Conservation (phyloP, 2,329 filamentous ascomycete genomes). For the Aulographum hederae region DNA sequence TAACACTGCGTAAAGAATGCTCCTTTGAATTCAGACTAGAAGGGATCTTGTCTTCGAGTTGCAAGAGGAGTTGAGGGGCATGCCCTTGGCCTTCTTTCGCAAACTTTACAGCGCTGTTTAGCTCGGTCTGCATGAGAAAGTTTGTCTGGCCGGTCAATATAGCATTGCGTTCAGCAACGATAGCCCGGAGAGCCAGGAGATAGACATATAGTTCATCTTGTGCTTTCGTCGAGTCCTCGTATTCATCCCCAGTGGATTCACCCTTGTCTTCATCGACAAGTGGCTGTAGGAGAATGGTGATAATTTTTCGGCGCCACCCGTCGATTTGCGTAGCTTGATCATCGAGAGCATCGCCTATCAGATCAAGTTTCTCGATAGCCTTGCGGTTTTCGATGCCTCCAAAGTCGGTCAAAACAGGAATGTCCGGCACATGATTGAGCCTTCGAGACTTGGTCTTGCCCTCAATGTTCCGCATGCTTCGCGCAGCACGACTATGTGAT, state of each 20-base stretch:
- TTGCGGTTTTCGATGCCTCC: slow-evolving; percentile 57
- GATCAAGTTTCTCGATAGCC: slow-evolving; percentile 46
- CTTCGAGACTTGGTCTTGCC: slow-evolving; percentile 21
- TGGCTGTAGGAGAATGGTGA: slow-evolving; percentile 52
- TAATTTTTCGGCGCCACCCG: slow-evolving; percentile 55
- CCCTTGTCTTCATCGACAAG: slow-evolving; percentile 64
- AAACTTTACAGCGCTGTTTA: slow-evolving; percentile 25
- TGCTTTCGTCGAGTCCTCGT: slow-evolving; percentile 67
- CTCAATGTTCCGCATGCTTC: slow-evolving; percentile 44
- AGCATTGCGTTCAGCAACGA: slow-evolving; percentile 62
- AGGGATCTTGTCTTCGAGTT: slow-evolving; percentile 31
- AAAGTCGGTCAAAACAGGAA: slow-evolving; percentile 31
- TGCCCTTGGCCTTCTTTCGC: slow-evolving; percentile 50
- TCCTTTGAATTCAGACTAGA: slow-evolving; percentile 27
- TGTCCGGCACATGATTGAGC: slow-evolving; percentile 39
- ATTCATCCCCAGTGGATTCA: slow-evolving; percentile 80
- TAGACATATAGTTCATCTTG: slow-evolving; percentile 85
- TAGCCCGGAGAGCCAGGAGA: slow-evolving; percentile 56
- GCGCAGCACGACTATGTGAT: slow-evolving; percentile 37
- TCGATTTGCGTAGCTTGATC: slow-evolving; percentile 52
- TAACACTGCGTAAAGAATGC: slow-evolving; percentile 49
- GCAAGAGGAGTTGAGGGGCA: slow-evolving; percentile 45
- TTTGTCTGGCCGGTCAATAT: slow-evolving; percentile 64
- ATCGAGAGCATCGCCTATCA: slow-evolving; percentile 49
- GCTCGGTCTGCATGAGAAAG: slow-evolving; percentile 55